Conservation (phyloP, 805 yeast genomes). For the Spathaspora arborariae region DNA sequence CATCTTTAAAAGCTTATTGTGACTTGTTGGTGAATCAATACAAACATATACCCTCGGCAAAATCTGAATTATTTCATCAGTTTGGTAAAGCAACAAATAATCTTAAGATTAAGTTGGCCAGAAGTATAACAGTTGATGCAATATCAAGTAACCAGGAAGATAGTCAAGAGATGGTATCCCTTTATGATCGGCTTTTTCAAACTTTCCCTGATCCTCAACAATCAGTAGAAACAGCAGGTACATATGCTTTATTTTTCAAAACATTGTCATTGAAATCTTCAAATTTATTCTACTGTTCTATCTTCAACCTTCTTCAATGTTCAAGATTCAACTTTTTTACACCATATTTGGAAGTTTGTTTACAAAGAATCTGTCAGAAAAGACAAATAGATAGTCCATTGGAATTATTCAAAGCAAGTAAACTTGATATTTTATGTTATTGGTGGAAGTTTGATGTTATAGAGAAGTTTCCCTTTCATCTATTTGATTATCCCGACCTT, state of each 20-base stretch:
- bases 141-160: slow-evolving; percentile 5
- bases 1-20: slow-evolving; percentile 26
- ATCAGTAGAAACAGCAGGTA: slow-evolving; percentile 34
- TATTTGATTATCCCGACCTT: slow-evolving; percentile 33
- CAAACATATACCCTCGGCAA: slow-evolving; percentile 11
- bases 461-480: slow-evolving; percentile 34
- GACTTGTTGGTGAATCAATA: slow-evolving; percentile 17
- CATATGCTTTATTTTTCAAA: slow-evolving; percentile 35
- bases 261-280: slow-evolving; percentile 26
- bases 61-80: slow-evolving; percentile 3
- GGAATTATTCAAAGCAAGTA: slow-evolving; percentile 26
- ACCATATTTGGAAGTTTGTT: slow-evolving; percentile 24
- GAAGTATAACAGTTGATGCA: neutral
- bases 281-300: slow-evolving; percentile 26
- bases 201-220: slow-evolving; percentile 33
- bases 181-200: slow-evolving; percentile 26
- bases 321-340: slow-evolving; percentile 26
- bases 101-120: slow-evolving; percentile 17
- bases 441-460: slow-evolving; percentile 41
- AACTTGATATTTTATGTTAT: slow-evolving; percentile 34
- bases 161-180: slow-evolving; percentile 1
- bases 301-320: slow-evolving; percentile 42
- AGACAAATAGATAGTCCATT: slow-evolving; percentile 11
- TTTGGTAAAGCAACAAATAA: slow-evolving; percentile 12
- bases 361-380: slow-evolving; percentile 18